Conservation (phyloP, 2,329 filamentous ascomycete genomes). For the Pseudopyrenochaeta lycopersici region DNA sequence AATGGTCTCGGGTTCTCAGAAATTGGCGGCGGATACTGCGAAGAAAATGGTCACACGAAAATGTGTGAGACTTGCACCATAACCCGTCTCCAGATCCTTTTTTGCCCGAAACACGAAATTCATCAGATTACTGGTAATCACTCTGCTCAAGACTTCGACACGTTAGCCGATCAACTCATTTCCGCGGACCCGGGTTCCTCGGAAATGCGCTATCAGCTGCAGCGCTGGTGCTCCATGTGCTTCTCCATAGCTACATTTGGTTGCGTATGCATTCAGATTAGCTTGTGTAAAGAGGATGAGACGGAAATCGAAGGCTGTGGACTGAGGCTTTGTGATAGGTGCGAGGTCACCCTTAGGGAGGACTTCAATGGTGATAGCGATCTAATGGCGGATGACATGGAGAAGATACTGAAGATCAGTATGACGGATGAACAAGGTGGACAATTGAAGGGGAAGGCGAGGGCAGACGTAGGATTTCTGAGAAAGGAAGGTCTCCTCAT, state of each 20-base stretch:
- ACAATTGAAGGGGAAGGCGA: conserved; percentile 7
- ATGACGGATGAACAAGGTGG: conserved; percentile 15
- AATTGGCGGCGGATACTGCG: conserved; percentile 48
- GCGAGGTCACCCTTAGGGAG: conserved; percentile 19
- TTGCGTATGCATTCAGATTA: conserved; percentile 19
- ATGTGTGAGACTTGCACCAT: conserved; percentile 39
- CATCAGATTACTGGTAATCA: not conserved
- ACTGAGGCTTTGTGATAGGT: conserved; percentile 31
- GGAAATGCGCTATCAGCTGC: conserved; percentile 20
- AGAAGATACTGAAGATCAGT: conserved; percentile 24
- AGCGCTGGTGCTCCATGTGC: conserved; percentile 44
- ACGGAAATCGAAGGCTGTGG: conserved; percentile 34
- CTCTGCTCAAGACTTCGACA: conserved; percentile 10
- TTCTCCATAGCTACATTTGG: conserved; percentile 29
- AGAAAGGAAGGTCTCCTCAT: conserved; percentile 28
- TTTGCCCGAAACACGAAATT: conserved; percentile 29
- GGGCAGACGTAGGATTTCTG: conserved; percentile 42
- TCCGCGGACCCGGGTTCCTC: conserved; percentile 13
- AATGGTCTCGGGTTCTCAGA: conserved; percentile 51
- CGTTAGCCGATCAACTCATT: conserved; percentile 17
- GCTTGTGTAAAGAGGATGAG: conserved; percentile 7
- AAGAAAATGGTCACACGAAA: conserved; percentile 24
- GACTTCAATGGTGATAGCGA: conserved; percentile 15
- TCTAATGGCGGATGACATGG: conserved; percentile 22
- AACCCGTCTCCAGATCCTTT: conserved; percentile 30